Percentiles rank a stretch among this genome's conserved stretches.
phyloP scores from a whole-genome alignment of 768 basidiomycete genomes.

The Pulveroboletus sp. region DNA sequence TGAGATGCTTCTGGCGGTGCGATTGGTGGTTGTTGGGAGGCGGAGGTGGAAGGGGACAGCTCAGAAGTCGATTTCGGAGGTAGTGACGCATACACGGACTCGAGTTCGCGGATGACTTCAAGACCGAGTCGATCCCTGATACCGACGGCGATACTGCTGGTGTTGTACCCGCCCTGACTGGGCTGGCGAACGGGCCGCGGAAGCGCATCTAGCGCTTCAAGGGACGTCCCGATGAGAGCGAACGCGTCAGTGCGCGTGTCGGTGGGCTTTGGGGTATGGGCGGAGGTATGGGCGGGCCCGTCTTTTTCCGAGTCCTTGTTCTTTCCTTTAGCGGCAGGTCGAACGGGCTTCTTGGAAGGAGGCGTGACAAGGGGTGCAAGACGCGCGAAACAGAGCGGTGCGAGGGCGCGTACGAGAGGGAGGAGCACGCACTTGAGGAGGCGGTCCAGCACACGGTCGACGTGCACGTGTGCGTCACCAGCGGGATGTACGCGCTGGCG shows the following conservation, averaged over 20 bases:
- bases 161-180: background rate
- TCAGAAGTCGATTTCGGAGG: background rate
- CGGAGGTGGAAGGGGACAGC: background rate
- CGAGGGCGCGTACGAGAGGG: constrained; percentile 17
- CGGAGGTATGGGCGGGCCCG: background rate
- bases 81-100: constrained; percentile 13
- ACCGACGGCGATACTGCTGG: background rate
- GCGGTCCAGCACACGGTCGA: constrained; percentile 15
- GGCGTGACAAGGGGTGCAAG: constrained; percentile 9
- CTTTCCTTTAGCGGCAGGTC: background rate
- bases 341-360: background rate
- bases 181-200: background rate
- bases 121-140: constrained; percentile 26
- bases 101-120: constrained; percentile 27
- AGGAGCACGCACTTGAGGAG: constrained; percentile 22
- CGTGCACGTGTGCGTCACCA: background rate
- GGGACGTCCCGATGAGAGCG: constrained; percentile 20
- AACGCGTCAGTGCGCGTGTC: constrained; percentile 24
- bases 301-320: constrained; percentile 6
- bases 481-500: background rate
- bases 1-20: background rate
- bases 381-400: constrained; percentile 18
- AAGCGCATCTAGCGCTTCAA: constrained; percentile 19
- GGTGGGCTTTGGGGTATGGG: background rate
- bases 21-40: background rate